phyloP scores from a whole-genome alignment of 73 alveolate species.

The Paramecium biaurelia region DNA sequence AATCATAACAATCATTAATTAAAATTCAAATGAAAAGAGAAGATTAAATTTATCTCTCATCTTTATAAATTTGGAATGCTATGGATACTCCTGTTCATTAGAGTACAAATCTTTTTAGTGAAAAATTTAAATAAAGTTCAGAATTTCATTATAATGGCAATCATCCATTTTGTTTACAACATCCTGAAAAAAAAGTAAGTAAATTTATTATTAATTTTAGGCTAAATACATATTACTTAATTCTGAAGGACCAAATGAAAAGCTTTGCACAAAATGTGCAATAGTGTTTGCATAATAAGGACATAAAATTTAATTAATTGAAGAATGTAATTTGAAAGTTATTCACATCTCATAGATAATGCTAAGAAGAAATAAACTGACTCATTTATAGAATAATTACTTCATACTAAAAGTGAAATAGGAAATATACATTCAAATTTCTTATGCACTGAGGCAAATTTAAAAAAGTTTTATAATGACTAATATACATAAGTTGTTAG shows the following conservation, averaged over 20 bases:
- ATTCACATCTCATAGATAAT: not conserved
- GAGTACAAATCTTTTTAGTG: not conserved
- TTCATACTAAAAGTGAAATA: not conserved
- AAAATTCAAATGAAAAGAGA: not conserved
- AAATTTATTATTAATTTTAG: not conserved
- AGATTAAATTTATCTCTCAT: not conserved
- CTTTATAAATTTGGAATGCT: not conserved
- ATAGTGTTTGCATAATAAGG: conserved; percentile 12
- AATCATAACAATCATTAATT: not conserved
- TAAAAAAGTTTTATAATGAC: not conserved
- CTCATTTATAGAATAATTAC: not conserved
- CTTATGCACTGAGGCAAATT: not conserved
- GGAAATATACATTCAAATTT: not conserved
- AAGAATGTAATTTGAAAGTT: not conserved
- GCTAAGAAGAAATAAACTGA: conserved; percentile 24
- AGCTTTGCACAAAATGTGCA: conserved; percentile 22
- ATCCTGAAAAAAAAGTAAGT: conserved; percentile 6
- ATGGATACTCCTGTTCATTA: not conserved
- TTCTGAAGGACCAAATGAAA: not conserved
- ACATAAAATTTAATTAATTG: not conserved
- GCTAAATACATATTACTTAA: not conserved
- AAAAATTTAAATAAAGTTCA: not conserved
- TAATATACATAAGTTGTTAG: not conserved
- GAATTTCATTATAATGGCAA: not conserved
- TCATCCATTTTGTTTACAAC: not conserved